A percentile compares a stretch with the other conserved stretches of the same genome.
These are phyloP conservation scores for Rhizopus arrhizus DNA, from an alignment of 371 early-diverging fungal genomes.

Conservation along the genomic window DNA sequence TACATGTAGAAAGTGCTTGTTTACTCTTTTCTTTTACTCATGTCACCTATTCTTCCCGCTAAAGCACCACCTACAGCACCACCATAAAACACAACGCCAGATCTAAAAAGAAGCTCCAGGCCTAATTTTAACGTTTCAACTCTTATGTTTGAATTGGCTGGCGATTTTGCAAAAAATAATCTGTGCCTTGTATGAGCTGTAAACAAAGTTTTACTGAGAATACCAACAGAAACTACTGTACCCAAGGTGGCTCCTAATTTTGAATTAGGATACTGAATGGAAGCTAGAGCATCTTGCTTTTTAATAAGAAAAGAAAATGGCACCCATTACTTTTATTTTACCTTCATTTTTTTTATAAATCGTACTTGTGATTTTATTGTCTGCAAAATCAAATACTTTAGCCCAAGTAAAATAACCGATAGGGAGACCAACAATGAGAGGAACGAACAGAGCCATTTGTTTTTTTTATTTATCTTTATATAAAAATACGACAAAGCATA, in stretches of 20 bases:
- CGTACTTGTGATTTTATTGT: slow-evolving; percentile 12
- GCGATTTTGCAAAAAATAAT: slow-evolving; percentile 46
- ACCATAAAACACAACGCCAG: slow-evolving; percentile 44
- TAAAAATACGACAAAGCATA: no score
- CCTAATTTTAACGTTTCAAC: slow-evolving; percentile 41
- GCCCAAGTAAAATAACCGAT: slow-evolving; percentile 48
- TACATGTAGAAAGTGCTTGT: background rate
- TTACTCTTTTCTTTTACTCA: background rate
- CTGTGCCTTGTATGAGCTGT: slow-evolving; percentile 36
- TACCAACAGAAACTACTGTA: slow-evolving; percentile 25
- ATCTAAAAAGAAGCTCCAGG: slow-evolving; percentile 35
- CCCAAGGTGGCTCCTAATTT: slow-evolving; percentile 26
- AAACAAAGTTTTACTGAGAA: slow-evolving; percentile 35
- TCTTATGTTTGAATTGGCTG: slow-evolving; percentile 38
- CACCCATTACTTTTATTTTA: background rate
- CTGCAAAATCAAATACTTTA: slow-evolving; percentile 34
- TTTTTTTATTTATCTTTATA: background rate
- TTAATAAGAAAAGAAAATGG: slow-evolving; percentile 2
- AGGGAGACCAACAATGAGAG: slow-evolving; percentile 42
- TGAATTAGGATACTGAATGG: slow-evolving; percentile 23
- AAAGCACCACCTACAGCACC: slow-evolving; percentile 43
- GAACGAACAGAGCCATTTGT: slow-evolving; percentile 41
- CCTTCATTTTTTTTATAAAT: background rate
- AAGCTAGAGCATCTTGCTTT: background rate
- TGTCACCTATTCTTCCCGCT: slow-evolving; percentile 24